These are phyloP conservation scores for Syzygium aqueum DNA, from an alignment of 345 rosid species.

Conservation along the genomic window DNA sequence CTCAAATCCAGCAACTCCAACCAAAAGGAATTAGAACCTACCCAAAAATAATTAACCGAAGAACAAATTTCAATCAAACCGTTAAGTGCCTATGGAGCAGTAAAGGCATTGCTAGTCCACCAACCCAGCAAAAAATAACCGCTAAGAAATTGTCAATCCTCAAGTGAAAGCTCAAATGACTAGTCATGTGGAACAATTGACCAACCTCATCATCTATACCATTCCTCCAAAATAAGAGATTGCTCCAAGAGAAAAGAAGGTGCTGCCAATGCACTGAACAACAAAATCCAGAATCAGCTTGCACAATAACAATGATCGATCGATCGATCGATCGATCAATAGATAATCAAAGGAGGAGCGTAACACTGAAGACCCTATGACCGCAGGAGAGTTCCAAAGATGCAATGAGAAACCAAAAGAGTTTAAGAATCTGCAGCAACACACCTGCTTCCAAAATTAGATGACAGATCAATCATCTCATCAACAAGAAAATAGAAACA, in stretches of 20 bases:
- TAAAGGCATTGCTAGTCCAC: no score
- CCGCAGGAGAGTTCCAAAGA: not conserved
- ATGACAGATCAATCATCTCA: not conserved
- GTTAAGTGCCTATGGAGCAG: no score
- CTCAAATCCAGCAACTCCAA: not conserved
- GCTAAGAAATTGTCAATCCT: not conserved
- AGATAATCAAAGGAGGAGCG: not conserved
- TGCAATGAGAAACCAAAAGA: not conserved
- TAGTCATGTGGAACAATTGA: not conserved
- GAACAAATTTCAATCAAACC: no score
- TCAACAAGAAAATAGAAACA: not conserved
- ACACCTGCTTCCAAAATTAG: no score
- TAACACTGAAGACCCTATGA: not conserved
- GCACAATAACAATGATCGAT: no score
- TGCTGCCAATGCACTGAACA: not conserved
- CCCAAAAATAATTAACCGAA: no score
- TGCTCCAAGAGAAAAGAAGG: not conserved
- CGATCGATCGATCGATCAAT: no score
- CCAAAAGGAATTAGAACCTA: not conserved
- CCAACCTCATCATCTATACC: not conserved
- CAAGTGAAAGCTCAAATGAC: no score
- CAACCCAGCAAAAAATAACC: no score
- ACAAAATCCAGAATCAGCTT: not conserved
- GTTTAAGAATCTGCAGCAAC: not conserved
- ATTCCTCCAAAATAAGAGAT: not conserved